Base-by-base conservation (phyloP, 164 flowering plant species). In the Protea cynaroides region DNA sequence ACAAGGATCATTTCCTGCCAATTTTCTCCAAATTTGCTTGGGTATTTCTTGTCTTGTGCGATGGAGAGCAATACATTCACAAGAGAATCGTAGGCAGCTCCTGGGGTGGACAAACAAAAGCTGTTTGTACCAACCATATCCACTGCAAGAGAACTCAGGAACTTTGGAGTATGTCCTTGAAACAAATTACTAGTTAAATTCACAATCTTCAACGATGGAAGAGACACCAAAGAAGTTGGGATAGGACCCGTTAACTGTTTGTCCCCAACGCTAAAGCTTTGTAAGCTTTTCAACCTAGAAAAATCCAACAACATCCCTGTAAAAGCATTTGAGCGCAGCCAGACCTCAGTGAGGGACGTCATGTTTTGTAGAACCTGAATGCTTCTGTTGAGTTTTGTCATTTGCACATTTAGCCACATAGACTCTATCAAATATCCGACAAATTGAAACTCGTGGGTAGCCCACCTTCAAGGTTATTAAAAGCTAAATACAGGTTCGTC, bases 1-100 rank as follows among this genome's bases (percentile, higher is more conserved):
- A 63, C 97, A 89, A 19, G 97, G 96, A 68, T 86, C 83, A 69
- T 88, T 91, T 13, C 92, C 96, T 29, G 71, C 99, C 99, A 94
- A 67, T 63, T 67, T 5, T 72, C 62, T 0, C 96, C 99, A 61
- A 94, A 76, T 7, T 0, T 62, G 0, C 13, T 19, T 0, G 99
- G 99, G 67, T 86, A 94, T 4, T 63, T 75, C 79, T 91, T 59
- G 0, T 78, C 64, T 61, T 79, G 77, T 13, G 64, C 81, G 59
- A 94, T 71, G 12, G 67, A 78, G 29, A 94, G 82, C 78, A 94
- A 62, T 1, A 62, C 65, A 40, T 76, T 72, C 13, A 94, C 84
- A n/a, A 79, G 68, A 1, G 82, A 61, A 76, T 87, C 93, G 53
- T 97, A 94, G 1, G 63, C 72, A 37, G n/a, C n/a, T n/a, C 96